A percentile compares a stretch with the other conserved stretches of the same genome.
Evolutionary conservation across 805 yeast genomes (phyloP).

Genomic region (Ogataea salicorniae): DNA sequence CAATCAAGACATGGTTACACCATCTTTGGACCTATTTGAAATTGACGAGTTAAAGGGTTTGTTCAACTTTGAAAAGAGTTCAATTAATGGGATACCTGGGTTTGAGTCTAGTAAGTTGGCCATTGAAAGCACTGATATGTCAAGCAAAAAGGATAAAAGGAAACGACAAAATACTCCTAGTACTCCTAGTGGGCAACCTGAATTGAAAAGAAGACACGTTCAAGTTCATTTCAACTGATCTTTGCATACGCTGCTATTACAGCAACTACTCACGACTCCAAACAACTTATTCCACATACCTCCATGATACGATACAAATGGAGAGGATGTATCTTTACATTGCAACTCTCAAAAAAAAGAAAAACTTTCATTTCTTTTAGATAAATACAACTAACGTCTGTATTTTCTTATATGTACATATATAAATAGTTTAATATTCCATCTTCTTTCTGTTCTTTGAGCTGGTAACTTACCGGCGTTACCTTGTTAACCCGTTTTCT

Average conservation of each 20-base stretch:
- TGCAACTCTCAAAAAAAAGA: no score
- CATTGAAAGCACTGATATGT: conserved; percentile 37
- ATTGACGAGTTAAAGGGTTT: conserved; percentile 43
- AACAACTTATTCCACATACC: no score
- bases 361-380: no score
- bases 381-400: no score
- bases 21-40: conserved; percentile 44
- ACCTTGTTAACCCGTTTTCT: conserved; percentile 7
- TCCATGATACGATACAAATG: no score
- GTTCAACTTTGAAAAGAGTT: conserved; percentile 58
- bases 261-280: background rate
- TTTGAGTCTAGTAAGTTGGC: conserved; percentile 67
- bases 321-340: no score
- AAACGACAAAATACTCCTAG: conserved; percentile 19
- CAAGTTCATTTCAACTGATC: conserved; percentile 27
- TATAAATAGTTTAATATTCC: no score
- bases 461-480: background rate
- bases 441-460: background rate
- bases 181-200: conserved; percentile 20
- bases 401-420: no score
- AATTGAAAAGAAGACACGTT: conserved; percentile 29
- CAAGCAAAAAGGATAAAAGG: conserved; percentile 23
- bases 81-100: conserved; percentile 70
- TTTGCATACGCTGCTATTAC: background rate
- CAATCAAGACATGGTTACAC: conserved; percentile 33